phyloP scores from a whole-genome alignment of 495 filamentous ascomycete genomes.

The Aspergillus sparsus region DNA sequence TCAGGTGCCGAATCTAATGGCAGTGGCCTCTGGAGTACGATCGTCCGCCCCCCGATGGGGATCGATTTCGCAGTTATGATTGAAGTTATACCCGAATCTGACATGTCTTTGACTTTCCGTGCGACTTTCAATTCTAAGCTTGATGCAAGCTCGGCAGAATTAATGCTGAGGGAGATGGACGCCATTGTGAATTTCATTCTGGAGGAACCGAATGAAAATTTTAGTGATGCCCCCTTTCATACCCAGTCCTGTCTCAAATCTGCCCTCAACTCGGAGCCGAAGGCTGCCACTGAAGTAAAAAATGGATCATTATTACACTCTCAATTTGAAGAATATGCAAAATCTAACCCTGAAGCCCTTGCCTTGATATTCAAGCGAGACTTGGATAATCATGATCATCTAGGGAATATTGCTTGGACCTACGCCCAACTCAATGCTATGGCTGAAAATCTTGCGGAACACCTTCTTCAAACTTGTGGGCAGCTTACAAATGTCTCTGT shows the following conservation, averaged over 20 bases:
- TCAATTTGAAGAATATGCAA: constrained; percentile 33
- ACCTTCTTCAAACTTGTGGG: constrained; percentile 26
- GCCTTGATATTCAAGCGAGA: constrained; percentile 34
- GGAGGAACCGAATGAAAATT: constrained; percentile 23
- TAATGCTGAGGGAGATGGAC: constrained; percentile 33
- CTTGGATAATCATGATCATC: constrained; percentile 23
- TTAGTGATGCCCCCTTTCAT: constrained; percentile 17
- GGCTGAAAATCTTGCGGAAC: constrained; percentile 30
- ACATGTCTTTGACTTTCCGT: constrained; percentile 27
- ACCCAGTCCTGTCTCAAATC: constrained; percentile 25
- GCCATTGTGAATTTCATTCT: constrained; percentile 30
- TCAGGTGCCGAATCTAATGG: constrained; percentile 21
- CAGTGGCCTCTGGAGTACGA: constrained; percentile 24
- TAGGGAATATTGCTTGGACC: constrained; percentile 29
- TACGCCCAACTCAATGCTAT: constrained; percentile 35
- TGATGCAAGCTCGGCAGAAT: constrained; percentile 22
- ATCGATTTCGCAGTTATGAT: constrained; percentile 33
- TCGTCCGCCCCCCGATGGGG: constrained; percentile 28
- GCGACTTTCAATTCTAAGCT: constrained; percentile 28
- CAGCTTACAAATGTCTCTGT: constrained; percentile 51
- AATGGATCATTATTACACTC: constrained; percentile 25
- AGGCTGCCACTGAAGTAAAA: constrained; percentile 13
- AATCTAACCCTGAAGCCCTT: constrained; percentile 21
- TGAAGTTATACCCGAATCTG: constrained; percentile 26
- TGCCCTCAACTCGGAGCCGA: constrained; percentile 21